Evolutionary conservation across 441 rosid species (phyloP), one percentile per base, ranked within the genome.

Genomic region (Populus hybrid): DNA sequence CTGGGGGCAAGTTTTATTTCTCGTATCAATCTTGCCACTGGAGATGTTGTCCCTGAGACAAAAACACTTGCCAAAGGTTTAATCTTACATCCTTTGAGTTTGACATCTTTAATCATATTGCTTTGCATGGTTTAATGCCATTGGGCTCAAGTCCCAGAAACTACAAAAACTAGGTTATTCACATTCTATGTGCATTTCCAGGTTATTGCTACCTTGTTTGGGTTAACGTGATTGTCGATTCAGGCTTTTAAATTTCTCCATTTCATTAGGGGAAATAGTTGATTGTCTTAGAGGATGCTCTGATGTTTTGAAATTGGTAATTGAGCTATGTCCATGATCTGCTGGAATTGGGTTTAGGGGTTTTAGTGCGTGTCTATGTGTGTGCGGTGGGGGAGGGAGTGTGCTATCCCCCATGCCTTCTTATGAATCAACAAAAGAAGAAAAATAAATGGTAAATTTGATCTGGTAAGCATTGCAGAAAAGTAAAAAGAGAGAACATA

Each of bases 1-100:
- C 71, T 94, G 23, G 98, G 95, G 69, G 79, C 90, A 73, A 89
- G 88, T 84, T 96, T 94, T 83, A 78, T 90, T 87, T 92, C 98
- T 40, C 96, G 92, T 76, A 78, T 96, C 84, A 92, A 94, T 88
- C 91, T 90, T 84, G 92, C 96, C 38, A 86, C 92, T 76, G 98
- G 96, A 81, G 96, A 96, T 79, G 95, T 88, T 79, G 91, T 91
- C 86, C 99, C 97, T 70, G 98, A 96, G 86, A 94, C 99, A 69
- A 94, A 88, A 87, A 83, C 98, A 72, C 91, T 96, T 76, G 87
- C 93, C 72, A 96, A 93, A 90, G 99, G 99, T 95, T 76, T 35
- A 68, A 74, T 50, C 68, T 69, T 9, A 63, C 40, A 73, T 66
- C 82, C 69, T 74, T 76, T 50, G 20, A 50, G 56, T 50, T 50